phyloP scores from a whole-genome alignment of 768 basidiomycete species.

The Austroboletus festivus region DNA sequence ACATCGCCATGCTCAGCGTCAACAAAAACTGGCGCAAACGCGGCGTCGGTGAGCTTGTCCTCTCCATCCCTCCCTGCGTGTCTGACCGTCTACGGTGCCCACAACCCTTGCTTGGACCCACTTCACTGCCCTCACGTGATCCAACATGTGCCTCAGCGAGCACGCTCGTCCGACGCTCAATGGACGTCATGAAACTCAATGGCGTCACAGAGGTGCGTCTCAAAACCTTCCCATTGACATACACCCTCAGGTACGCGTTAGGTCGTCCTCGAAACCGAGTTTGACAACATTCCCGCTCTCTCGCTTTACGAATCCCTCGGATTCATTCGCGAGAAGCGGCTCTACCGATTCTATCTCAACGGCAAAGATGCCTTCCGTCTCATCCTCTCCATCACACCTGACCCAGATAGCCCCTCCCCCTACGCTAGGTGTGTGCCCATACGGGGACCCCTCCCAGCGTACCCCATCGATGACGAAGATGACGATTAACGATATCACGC shows the following conservation, averaged over 20 bases:
- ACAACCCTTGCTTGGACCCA: background rate
- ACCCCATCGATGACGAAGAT: conserved; percentile 25
- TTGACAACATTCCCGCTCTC: conserved; percentile 85
- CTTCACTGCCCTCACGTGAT: conserved; percentile 18
- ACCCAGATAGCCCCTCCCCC: conserved; percentile 21
- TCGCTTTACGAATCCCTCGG: conserved; percentile 89
- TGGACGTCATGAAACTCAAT: conserved; percentile 77
- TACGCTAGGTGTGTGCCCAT: conserved; percentile 12
- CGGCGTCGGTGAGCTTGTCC: conserved; percentile 75
- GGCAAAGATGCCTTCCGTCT: conserved; percentile 94
- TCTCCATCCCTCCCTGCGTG: background rate
- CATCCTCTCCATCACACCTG: conserved; percentile 56
- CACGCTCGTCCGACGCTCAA: conserved; percentile 76
- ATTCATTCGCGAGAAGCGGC: conserved; percentile 92
- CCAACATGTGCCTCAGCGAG: conserved; percentile 54
- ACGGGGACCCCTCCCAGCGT: conserved; percentile 17
- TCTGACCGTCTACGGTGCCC: conserved; percentile 1
- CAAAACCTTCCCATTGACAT: background rate
- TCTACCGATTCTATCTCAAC: conserved; percentile 94
- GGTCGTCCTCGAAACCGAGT: conserved; percentile 96
- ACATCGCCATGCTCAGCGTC: conserved; percentile 98
- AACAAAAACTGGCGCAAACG: conserved; percentile 79
- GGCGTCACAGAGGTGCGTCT: conserved; percentile 81
- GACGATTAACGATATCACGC: conserved; percentile 14
- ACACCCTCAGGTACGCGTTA: conserved; percentile 28